Evolutionary conservation across 2,329 filamentous ascomycete species (phyloP).

Genomic region (Exserohilum turcica): DNA sequence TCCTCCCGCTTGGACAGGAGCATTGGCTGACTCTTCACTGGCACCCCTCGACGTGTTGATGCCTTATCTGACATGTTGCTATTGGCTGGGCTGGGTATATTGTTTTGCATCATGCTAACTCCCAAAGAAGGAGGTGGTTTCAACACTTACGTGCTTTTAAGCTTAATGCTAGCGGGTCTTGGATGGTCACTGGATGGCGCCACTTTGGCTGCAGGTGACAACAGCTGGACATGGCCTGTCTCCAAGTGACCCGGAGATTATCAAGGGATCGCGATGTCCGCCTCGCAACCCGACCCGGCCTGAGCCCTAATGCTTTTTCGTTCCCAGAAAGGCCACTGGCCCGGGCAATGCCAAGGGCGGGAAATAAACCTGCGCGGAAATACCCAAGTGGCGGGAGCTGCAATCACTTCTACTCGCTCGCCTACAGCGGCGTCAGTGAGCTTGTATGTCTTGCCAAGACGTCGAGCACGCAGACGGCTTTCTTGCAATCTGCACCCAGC

Average conservation of each 20-base stretch:
- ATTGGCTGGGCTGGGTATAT: slow-evolving; percentile 29
- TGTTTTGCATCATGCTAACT: slow-evolving; percentile 33
- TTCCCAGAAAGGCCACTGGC: slow-evolving; percentile 21
- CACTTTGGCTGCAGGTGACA: slow-evolving; percentile 12
- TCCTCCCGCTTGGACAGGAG: neutral
- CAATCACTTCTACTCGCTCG: slow-evolving; percentile 12
- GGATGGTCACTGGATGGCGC: slow-evolving; percentile 24
- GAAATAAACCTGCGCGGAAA: neutral
- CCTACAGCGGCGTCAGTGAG: slow-evolving; percentile 16
- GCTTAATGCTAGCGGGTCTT: slow-evolving; percentile 40
- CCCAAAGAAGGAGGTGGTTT: slow-evolving; percentile 41
- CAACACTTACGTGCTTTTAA: slow-evolving; percentile 38
- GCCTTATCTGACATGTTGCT: slow-evolving; percentile 36
- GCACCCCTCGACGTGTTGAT: slow-evolving; percentile 20
- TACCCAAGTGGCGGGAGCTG: slow-evolving; percentile 17
- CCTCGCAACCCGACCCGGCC: slow-evolving; percentile 5
- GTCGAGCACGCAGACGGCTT: slow-evolving; percentile 10
- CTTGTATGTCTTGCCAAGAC: slow-evolving; percentile 11
- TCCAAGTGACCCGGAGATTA: neutral
- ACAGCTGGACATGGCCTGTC: slow-evolving; percentile 3
- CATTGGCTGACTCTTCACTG: slow-evolving; percentile 4
- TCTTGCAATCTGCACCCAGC: slow-evolving; percentile 21
- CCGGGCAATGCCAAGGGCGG: slow-evolving; percentile 11
- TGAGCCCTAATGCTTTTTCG: slow-evolving; percentile 5
- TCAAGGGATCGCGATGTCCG: neutral